phyloP scores from a whole-genome alignment of 2,329 filamentous ascomycete genomes.

The Lecanicillium sp. region DNA sequence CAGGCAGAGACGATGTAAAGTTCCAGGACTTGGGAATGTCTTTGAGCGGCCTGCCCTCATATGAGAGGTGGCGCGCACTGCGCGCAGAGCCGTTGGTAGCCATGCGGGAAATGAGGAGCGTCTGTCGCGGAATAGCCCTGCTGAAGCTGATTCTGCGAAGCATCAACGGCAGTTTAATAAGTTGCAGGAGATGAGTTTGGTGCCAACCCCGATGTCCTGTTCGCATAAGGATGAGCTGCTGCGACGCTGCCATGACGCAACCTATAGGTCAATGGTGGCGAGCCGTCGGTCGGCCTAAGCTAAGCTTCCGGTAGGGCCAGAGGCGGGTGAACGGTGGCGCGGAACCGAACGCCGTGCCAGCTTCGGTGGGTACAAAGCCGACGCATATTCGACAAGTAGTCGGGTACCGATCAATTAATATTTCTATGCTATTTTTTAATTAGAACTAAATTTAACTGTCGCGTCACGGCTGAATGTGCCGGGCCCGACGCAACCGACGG shows the following conservation, averaged over 20 bases:
- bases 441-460: too few species aligned
- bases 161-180: conserved; percentile 5
- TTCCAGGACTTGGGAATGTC: conserved; percentile 60
- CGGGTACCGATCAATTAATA: too few species aligned
- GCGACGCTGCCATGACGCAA: conserved; percentile 11
- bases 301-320: background rate
- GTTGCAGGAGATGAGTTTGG: background rate
- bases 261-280: background rate
- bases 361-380: background rate
- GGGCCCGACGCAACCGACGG: too few species aligned
- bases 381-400: background rate
- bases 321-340: conserved; percentile 7
- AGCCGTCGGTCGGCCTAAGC: background rate
- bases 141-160: conserved; percentile 7
- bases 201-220: background rate
- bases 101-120: conserved; percentile 8
- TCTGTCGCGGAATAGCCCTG: conserved; percentile 9
- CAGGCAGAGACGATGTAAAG: conserved; percentile 61
- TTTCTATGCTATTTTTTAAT: too few species aligned
- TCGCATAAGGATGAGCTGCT: background rate
- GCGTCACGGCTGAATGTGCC: too few species aligned
- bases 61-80: conserved; percentile 7
- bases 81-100: background rate
- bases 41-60: conserved; percentile 36
- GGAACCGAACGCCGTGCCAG: conserved; percentile 10